phyloP scores from a whole-genome alignment of 1,139 yeast species.

The Saccharomyces pastorianus region DNA sequence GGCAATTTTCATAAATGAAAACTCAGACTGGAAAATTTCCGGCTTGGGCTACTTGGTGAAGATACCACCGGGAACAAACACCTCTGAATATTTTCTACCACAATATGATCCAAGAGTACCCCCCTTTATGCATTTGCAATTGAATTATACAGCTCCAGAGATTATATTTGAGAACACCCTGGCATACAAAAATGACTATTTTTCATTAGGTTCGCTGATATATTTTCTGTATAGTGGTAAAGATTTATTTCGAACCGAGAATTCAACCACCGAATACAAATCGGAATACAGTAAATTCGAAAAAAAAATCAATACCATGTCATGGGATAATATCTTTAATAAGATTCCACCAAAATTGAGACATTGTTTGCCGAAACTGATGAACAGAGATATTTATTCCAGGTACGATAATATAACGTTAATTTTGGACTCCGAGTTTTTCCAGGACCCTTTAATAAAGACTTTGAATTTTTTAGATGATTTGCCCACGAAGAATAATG shows the following conservation, averaged over 20 bases:
- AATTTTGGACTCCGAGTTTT: constrained; percentile 28
- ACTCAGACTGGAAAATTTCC: constrained; percentile 89
- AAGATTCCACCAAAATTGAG: constrained; percentile 40
- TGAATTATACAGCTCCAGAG: constrained; percentile 75
- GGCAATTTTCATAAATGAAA: constrained; percentile 66
- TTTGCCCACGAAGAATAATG: constrained; percentile 61
- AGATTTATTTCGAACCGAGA: constrained; percentile 40
- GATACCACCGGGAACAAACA: constrained; percentile 35
- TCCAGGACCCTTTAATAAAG: constrained; percentile 72
- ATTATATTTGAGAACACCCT: constrained; percentile 51
- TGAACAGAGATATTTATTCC: constrained; percentile 33
- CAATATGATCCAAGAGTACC: constrained; percentile 68
- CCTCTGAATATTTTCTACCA: constrained; percentile 34
- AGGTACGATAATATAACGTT: constrained; percentile 30
- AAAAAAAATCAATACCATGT: constrained; percentile 37
- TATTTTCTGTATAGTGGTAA: constrained; percentile 53
- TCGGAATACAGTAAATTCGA: constrained; percentile 38
- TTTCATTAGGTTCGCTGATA: constrained; percentile 74
- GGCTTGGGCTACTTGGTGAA: constrained; percentile 54
- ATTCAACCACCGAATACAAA: constrained; percentile 43
- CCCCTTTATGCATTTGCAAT: constrained; percentile 55
- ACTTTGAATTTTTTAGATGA: constrained; percentile 81
- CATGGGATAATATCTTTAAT: constrained; percentile 43
- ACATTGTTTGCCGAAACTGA: constrained; percentile 35
- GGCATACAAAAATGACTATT: constrained; percentile 67